phyloP scores from a whole-genome alignment of 2,329 filamentous ascomycete species.

The Neofusicoccum laricinum region DNA sequence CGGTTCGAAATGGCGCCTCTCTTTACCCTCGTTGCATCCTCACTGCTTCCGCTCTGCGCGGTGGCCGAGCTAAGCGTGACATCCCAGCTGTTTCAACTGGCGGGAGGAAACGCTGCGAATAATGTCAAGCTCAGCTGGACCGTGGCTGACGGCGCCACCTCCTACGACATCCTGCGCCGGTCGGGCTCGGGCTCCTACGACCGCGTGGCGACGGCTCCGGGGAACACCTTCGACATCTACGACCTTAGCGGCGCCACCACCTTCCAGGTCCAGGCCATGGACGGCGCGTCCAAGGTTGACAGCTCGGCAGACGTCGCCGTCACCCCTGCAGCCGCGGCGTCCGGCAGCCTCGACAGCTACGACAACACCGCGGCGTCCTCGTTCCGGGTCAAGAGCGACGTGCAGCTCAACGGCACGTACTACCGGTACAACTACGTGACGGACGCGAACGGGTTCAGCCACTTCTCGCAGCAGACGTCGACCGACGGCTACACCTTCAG shows the following conservation, averaged over 20 bases:
- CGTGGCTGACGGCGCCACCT: conserved; percentile 14
- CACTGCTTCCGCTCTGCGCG: neutral
- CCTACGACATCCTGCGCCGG: conserved; percentile 18
- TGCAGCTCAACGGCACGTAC: conserved; percentile 13
- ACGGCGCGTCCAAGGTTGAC: conserved; percentile 11
- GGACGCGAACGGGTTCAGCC: conserved; percentile 18
- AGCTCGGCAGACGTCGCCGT: conserved; percentile 13
- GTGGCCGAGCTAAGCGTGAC: conserved; percentile 19
- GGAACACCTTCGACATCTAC: conserved; percentile 19
- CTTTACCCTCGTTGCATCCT: neutral
- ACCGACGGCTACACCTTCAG: conserved; percentile 21
- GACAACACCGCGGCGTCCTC: conserved; percentile 19
- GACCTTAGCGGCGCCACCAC: conserved; percentile 11
- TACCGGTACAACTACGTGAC: conserved; percentile 23
- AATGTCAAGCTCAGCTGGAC: conserved; percentile 21
- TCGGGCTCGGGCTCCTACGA: conserved; percentile 15
- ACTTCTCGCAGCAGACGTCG: conserved; percentile 22
- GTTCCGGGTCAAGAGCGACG: conserved; percentile 17
- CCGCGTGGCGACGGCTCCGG: conserved; percentile 16
- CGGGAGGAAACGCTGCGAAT: conserved; percentile 18
- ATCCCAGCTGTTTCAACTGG: conserved; percentile 20
- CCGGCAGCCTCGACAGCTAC: conserved; percentile 19
- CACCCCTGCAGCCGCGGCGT: conserved; percentile 6
- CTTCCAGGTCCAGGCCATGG: conserved; percentile 17
- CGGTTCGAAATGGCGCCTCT: neutral